Evolutionary conservation across 2,329 filamentous ascomycete species (phyloP).

Genomic region (Aureobasidium zeae): DNA sequence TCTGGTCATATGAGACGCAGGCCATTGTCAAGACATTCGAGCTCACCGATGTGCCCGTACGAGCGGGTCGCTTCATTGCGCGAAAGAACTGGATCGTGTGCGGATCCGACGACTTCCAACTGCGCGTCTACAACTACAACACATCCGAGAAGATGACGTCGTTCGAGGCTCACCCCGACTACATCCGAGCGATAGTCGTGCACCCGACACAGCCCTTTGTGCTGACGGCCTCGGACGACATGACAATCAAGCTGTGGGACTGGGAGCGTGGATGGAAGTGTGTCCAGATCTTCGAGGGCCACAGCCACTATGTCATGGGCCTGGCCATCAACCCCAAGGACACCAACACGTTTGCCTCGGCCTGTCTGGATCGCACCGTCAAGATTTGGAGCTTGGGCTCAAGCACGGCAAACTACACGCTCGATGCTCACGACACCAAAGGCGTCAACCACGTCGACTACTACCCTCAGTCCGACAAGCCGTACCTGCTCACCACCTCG

Average conservation of each 20-base stretch:
- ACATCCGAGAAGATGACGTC: constrained; percentile 96
- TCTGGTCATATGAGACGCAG: constrained; percentile 97
- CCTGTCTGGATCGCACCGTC: constrained; percentile 90
- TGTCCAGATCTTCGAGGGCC: constrained; percentile 91
- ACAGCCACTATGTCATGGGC: constrained; percentile 95
- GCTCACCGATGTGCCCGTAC: constrained; percentile 93
- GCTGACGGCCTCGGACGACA: constrained; percentile 91
- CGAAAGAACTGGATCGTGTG: constrained; percentile 79
- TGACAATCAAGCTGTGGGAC: constrained; percentile 98
- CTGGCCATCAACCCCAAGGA: constrained; percentile 96
- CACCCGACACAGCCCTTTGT: constrained; percentile 95
- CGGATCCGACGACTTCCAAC: constrained; percentile 83
- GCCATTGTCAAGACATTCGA: constrained; percentile 94
- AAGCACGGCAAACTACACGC: constrained; percentile 87
- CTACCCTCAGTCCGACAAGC: constrained; percentile 59
- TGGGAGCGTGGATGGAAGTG: constrained; percentile 99
- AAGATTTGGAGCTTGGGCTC: constrained; percentile 97
- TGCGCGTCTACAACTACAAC: constrained; percentile 97
- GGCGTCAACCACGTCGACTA: constrained; percentile 97
- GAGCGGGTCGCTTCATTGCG: constrained; percentile 90
- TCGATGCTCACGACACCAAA: constrained; percentile 94
- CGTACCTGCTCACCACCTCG: constrained; percentile 89
- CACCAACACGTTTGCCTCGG: constrained; percentile 55
- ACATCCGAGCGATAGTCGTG: constrained; percentile 92
- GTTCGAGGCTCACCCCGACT: constrained; percentile 96